Base-by-base conservation (phyloP, 768 basidiomycete species). In the Trametes villosa region DNA sequence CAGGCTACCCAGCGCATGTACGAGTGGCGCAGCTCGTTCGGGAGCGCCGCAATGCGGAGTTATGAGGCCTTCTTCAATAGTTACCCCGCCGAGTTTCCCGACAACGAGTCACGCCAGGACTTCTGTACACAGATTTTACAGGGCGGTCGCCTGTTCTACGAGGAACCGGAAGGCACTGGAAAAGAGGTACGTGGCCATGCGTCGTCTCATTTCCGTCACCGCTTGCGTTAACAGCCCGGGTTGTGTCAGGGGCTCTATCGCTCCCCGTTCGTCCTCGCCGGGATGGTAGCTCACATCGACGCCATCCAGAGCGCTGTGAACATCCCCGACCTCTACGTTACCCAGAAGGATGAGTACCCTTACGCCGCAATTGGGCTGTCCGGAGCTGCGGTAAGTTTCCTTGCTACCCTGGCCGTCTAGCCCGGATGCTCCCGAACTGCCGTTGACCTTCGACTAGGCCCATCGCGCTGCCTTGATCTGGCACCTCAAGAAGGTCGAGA, bases 1-100 rank as follows among this genome's bases (percentile, higher is more conserved):
- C 33, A 57, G 55, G 44, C 55, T n/a, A 30, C 30, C 12, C 55
- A 57, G 30, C 24, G 41, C 27, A 36, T 57, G 5, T 57, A 57
- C 17, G n/a, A n/a, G n/a, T n/a, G n/a, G n/a, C n/a, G n/a, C n/a
- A n/a, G n/a, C n/a, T n/a, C n/a, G n/a, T n/a, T 48, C 18, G 29
- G 47, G 13, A 9, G n/a, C 47, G 29, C 47, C 6, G 47, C 47
- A 5, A 27, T 48, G 24, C 27, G 47, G 4, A 27, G 27, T 8
- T 48, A 24, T 30, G 47, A 48, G 29, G 20, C 27, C 8, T 48
- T 30, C 47, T 48, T 48, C 18, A 27, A 48, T 5, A 12, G 27
- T 31, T 15, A n/a, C 47, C 22, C 24, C 8, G 29, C 13, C 13
- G 13, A 11, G 5, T 48, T 48, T 27, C 26, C 7, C 11, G 47